Conservation (phyloP, 108 stramenopile genomes). For the Pseudonitzschia multiseries region DNA sequence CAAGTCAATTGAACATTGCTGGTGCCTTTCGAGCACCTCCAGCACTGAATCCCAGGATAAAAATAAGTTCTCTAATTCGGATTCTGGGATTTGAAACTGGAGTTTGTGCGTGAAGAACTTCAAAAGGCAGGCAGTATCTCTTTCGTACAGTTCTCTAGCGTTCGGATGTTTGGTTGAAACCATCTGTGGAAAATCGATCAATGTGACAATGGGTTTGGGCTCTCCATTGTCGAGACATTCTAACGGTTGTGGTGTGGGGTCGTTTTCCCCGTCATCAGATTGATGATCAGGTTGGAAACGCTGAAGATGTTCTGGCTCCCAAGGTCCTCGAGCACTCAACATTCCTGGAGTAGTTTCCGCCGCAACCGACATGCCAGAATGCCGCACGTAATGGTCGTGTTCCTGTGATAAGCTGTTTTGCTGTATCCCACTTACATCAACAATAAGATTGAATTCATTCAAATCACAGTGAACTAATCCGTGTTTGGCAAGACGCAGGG, state of each 20-base stretch:
- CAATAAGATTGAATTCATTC: slow-evolving; percentile 99
- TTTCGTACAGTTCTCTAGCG: slow-evolving; percentile 92
- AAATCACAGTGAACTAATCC: slow-evolving; percentile 99
- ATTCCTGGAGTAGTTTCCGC: slow-evolving; percentile 58
- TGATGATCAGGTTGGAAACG: slow-evolving; percentile 56
- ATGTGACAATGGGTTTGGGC: slow-evolving; percentile 85
- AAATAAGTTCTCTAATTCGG: slow-evolving; percentile 45
- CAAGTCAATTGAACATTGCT: slow-evolving; percentile 18
- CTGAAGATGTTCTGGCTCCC: slow-evolving; percentile 50
- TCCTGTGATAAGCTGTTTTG: slow-evolving; percentile 34
- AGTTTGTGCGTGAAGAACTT: slow-evolving; percentile 89
- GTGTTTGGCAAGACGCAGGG: slow-evolving; percentile 79
- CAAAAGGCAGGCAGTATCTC: slow-evolving; percentile 84
- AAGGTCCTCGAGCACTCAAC: slow-evolving; percentile 64
- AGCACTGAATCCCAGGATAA: slow-evolving; percentile 61
- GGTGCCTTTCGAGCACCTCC: slow-evolving; percentile 22
- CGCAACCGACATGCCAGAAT: slow-evolving; percentile 77
- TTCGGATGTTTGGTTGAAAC: slow-evolving; percentile 95
- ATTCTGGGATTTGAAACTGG: slow-evolving; percentile 69
- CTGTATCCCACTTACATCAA: slow-evolving; percentile 88
- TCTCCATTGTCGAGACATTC: slow-evolving; percentile 75
- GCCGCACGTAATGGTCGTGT: slow-evolving; percentile 80
- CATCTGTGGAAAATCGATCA: slow-evolving; percentile 99
- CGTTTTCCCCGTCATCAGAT: slow-evolving; percentile 9
- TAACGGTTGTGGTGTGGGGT: slow-evolving; percentile 64